Base-by-base conservation (phyloP, 2,329 filamentous ascomycete species). In the Boeremia lycopersici region DNA sequence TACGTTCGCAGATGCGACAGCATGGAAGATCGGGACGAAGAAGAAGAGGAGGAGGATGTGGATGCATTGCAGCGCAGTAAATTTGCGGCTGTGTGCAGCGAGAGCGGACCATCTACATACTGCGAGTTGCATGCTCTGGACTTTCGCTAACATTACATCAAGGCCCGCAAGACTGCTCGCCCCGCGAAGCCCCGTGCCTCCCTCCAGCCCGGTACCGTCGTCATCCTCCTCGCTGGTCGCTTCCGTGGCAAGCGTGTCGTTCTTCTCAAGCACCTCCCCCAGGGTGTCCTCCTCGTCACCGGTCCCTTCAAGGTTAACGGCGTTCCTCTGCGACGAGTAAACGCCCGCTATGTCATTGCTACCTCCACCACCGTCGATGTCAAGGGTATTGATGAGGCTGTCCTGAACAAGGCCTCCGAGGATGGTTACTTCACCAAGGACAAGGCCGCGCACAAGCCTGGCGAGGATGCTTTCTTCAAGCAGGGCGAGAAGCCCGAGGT, bases 251-350 rank as follows among this genome's bases (percentile, higher is more conserved):
- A 99, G 92, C 95, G 95, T 79, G 95, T 99, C 76, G 86, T 99
- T 77, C 92, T 98, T 83, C 90, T 99, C 80, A 98, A 98, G 89
- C 87, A 89, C 82, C 93, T 99, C 77, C 86, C 91, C 78, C 91
- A 97, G 85, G 95, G 95, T 84, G 91, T 97, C 69, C 92, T 99
- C 80, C 91, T 99, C 79, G 92, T 99, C 76, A 99, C 95, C 78
- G 95, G 95, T 75, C 95, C 95, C 79, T 99, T 98, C 90, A 99
- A 98, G 89, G 89, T 99, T 84, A 99, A 99, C 85, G 95, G 95
- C 81, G 95, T 99, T 69, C 95, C 95, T 72, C 89, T 99, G 77
- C 89, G 95, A 83, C 88, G 84, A 81, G 90, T 96, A 79, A 96
- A 96, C 84, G 85, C 91, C 78, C 89, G 90, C 82, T 96, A 95